Base-by-base conservation (phyloP, 2,329 filamentous ascomycete genomes). In the Cercospora sp. region DNA sequence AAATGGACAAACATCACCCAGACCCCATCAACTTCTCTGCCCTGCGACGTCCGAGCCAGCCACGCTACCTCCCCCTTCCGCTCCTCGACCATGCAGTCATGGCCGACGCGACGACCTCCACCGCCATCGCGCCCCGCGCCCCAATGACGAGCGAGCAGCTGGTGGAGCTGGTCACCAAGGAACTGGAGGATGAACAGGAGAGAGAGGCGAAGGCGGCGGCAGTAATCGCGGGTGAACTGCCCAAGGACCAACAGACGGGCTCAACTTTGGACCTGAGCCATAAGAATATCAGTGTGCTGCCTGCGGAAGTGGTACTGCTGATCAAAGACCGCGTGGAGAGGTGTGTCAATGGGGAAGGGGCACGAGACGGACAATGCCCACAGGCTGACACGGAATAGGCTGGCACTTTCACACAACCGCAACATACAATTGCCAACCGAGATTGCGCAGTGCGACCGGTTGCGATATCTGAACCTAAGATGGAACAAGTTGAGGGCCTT, bases 381-480 rank as follows among this genome's bases (percentile, higher is more conserved):
- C 48, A 33, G 31, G 62, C 77, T 77, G 72, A 78, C 71, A 13
- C 48, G 48, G 65, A 20, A 36, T 76, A 93, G 91, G 74, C 86
- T 94, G 63, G 91, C 91, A 60, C 83, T 94, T 71, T 93, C 91
- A n/a, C 91, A 94, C 80, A 94, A 94, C 78, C 88, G 88, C 73
- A 83, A 93, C 67, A 84, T 87, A 33, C 84, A 86, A n/a, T 87
- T 94, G 58, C 91, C 91, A 5, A 76, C 83, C 26, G 86, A 90
- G 64, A 91, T 94, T 73, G 85, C 89, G 40, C 91, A 93, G 80
- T 94, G 91, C 80, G 89, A 88, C 51, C 90, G 90, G 60, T 81
- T 94, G 68, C 89, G 91, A 69, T 94, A 94, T 78, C 86, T 94
- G 69, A 94, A 94, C 74, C 88, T 93, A 70, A 85, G 91, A 76